These are phyloP conservation scores for Phlyctochytrium arcticum DNA, from an alignment of 192 early-diverging fungal species.

Conservation along the genomic window DNA sequence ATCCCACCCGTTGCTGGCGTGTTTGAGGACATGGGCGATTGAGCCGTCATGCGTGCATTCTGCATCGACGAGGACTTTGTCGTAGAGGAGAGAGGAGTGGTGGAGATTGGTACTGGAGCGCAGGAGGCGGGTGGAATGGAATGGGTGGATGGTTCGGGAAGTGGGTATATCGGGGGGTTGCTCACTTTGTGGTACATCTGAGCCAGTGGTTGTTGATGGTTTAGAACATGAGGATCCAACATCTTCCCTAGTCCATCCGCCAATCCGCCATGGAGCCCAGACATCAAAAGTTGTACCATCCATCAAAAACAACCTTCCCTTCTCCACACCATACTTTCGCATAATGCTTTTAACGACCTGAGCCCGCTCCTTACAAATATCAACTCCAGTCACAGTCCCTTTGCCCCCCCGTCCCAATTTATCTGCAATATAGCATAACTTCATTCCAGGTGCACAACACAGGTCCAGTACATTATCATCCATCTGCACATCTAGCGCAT, in stretches of 20 bases:
- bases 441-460: conserved; percentile 85
- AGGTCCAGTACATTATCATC: conserved; percentile 87
- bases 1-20: conserved; percentile 76
- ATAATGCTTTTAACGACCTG: conserved; percentile 70
- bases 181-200: no score
- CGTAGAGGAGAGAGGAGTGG: conserved; percentile 46
- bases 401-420: conserved; percentile 38
- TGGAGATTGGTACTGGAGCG: conserved; percentile 52
- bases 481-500: conserved; percentile 65
- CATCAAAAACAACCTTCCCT: conserved; percentile 65
- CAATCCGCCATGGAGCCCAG: conserved; percentile 54
- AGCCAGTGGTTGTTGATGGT: no score
- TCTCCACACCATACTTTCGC: conserved; percentile 61
- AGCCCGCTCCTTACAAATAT: conserved; percentile 68
- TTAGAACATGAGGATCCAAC: no score
- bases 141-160: no score
- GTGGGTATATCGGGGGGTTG: no score
- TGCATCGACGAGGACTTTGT: conserved; percentile 66
- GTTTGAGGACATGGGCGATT: conserved; percentile 53
- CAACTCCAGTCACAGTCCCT: conserved; percentile 89
- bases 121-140: conserved; percentile 72
- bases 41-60: conserved; percentile 95
- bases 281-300: conserved; percentile 73
- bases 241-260: no score
- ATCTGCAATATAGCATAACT: conserved; percentile 79